Base-by-base conservation (phyloP, 768 basidiomycete genomes). In the Trametes coccinea region DNA sequence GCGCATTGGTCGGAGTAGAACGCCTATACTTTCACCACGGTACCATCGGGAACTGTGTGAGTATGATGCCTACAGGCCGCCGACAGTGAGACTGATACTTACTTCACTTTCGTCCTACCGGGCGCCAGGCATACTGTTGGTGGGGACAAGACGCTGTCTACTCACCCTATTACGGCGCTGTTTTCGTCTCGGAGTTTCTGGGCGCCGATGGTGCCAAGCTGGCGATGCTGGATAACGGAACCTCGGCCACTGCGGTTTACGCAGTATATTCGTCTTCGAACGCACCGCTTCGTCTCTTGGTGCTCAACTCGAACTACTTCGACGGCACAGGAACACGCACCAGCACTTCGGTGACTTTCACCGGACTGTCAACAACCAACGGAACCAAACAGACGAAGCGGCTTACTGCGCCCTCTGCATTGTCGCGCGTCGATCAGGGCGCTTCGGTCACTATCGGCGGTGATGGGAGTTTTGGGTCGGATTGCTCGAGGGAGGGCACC, bases 11-110 rank as follows among this genome's bases (percentile, higher is more conserved):
- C 48, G 76, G 76, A 8, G 69, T 72, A 6, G 74, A 76, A 37
- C 64, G 77, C 33, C 66, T 76, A 27, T 77, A 77, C 63, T 78
- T 77, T 67, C 77, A 78, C 59, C 76, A 78, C 61, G 77, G 77
- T 7, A 78, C 74, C 4, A 76, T 78, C 53, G 73, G 73, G 22
- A 73, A 77, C 63, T 77, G 77, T 62, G 75, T 75, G 45, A 64
- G 72, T 70, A 17, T 11, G 14, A 5, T 46, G 10, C 37, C 31
- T 50, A 37, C 47, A 30, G 47, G 10, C 4, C 22, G 29, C 14
- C 17, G 14, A 49, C 5, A 5, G 34, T 43, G 14, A 43, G 39
- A 39, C 22, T 22, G 39, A 27, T 27, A 47, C 46, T 47, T 27
- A 47, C n/a, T 27, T 4, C 3, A 22, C 4, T 10, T 29, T 11